These are phyloP conservation scores for Botrytis cinerea DNA, from an alignment of 2,329 filamentous ascomycete species.

Conservation along the genomic window DNA sequence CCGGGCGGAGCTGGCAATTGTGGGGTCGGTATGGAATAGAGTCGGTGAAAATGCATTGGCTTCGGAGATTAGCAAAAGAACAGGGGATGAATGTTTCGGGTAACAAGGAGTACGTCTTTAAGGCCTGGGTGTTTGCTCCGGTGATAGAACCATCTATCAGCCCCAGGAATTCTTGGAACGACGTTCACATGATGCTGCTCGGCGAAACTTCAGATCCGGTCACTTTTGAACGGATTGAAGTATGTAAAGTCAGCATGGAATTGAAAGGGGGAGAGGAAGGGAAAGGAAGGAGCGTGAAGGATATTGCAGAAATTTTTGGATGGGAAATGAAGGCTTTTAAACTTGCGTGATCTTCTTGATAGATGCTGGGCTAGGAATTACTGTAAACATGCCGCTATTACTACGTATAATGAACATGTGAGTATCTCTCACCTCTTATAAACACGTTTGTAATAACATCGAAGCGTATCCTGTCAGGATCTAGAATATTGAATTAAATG, in stretches of 20 bases:
- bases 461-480: not conserved
- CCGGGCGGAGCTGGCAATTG: too few relatives aligned
- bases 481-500: not conserved
- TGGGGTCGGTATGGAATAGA: too few relatives aligned
- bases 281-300: fast-evolving
- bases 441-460: not conserved
- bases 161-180: too few relatives aligned
- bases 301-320: fast-evolving
- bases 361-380: too few relatives aligned
- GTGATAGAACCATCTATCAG: too few relatives aligned
- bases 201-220: not conserved
- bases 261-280: not conserved
- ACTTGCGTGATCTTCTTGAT: not conserved
- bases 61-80: not conserved
- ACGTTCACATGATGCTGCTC: not conserved
- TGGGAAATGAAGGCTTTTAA: not conserved
- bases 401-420: too few relatives aligned
- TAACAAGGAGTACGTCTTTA: not conserved
- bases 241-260: fast-evolving
- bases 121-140: not conserved
- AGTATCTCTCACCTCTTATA: too few relatives aligned
- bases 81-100: not conserved
- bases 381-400: too few relatives aligned
- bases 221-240: not conserved
- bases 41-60: not conserved